These are phyloP conservation scores for Scytalidium sp. DNA, from an alignment of 2,329 filamentous ascomycete genomes.

Conservation along the genomic window DNA sequence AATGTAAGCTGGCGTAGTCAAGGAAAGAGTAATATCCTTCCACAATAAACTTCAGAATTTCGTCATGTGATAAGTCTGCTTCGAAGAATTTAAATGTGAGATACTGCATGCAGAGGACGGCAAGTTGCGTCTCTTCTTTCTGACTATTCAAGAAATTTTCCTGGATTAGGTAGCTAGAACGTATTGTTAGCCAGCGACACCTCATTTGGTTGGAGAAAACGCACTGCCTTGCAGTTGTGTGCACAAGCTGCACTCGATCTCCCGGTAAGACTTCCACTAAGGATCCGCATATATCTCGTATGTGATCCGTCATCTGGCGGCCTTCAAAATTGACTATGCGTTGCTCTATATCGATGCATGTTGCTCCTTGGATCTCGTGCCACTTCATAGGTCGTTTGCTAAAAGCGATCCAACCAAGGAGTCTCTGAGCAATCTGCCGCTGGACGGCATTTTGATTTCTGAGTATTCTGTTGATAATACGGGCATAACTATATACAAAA, in stretches of 20 bases:
- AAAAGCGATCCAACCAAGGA: conserved; percentile 36
- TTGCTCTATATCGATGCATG: conserved; percentile 28
- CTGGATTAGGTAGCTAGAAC: conserved; percentile 11
- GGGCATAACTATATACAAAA: background rate
- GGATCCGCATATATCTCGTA: conserved; percentile 33
- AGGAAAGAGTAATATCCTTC: conserved; percentile 24
- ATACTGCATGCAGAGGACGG: conserved; percentile 23
- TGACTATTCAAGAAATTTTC: conserved; percentile 10
- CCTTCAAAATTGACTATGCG: conserved; percentile 26
- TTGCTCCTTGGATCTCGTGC: conserved; percentile 37
- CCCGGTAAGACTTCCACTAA: conserved; percentile 28
- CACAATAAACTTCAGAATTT: conserved; percentile 1
- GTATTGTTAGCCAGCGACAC: conserved; percentile 1
- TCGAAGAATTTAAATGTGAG: conserved; percentile 22
- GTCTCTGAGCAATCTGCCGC: conserved; percentile 5
- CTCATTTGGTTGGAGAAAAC: conserved; percentile 2
- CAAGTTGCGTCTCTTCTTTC: conserved; percentile 19
- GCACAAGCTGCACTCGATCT: conserved; percentile 31
- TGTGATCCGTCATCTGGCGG: conserved; percentile 17
- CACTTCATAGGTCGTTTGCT: conserved; percentile 35
- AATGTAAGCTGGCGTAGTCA: conserved; percentile 26
- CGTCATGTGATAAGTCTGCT: conserved; percentile 4
- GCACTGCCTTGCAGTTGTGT: conserved; percentile 30
- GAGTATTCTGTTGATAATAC: conserved; percentile 14
- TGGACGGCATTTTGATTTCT: conserved; percentile 4